A percentile compares a stretch with the other conserved stretches of the same genome.
Conservation (phyloP, 2,329 filamentous ascomycete species). For the Paraconiothyrium sp. region DNA sequence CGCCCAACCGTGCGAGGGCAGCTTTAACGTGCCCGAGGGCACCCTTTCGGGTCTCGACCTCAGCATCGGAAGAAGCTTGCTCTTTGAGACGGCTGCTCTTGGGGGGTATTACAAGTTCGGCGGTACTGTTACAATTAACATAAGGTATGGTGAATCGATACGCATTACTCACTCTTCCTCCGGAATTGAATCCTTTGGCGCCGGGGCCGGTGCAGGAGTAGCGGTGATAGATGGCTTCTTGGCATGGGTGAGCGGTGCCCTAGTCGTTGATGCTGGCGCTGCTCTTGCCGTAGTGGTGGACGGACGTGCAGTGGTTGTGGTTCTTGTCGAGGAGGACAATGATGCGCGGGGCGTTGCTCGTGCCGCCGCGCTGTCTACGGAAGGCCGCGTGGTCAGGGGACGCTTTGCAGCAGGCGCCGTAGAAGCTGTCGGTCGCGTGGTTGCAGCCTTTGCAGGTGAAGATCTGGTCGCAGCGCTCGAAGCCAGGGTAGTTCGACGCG, state of each 20-base stretch:
- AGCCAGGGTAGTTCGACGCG: constrained; percentile 36
- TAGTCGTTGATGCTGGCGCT: constrained; percentile 31
- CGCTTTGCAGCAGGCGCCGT: constrained; percentile 37
- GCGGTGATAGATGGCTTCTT: constrained; percentile 42
- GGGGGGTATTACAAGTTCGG: constrained; percentile 30
- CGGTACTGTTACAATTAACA: constrained; percentile 29
- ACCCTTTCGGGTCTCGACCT: constrained; percentile 40
- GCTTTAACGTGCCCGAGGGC: constrained; percentile 40
- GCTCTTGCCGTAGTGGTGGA: constrained; percentile 29
- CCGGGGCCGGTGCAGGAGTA: constrained; percentile 22
- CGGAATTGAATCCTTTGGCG: constrained; percentile 19
- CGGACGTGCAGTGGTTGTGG: constrained; percentile 33
- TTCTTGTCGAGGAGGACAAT: constrained; percentile 34
- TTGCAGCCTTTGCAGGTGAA: constrained; percentile 36
- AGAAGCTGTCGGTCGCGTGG: constrained; percentile 30
- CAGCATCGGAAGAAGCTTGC: constrained; percentile 48
- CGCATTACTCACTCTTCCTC: constrained; percentile 30
- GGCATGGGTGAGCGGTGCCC: constrained; percentile 34
- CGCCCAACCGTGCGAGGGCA: constrained; percentile 42
- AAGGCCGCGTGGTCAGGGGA: constrained; percentile 38
- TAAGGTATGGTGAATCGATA: neutral
- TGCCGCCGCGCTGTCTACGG: constrained; percentile 32
- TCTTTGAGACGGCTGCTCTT: constrained; percentile 40
- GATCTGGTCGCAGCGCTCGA: constrained; percentile 31
- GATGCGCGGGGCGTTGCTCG: constrained; percentile 42